These are phyloP conservation scores for Cyclanthera cordifolia DNA, from an alignment of 306 rosid species.

Conservation along the genomic window DNA sequence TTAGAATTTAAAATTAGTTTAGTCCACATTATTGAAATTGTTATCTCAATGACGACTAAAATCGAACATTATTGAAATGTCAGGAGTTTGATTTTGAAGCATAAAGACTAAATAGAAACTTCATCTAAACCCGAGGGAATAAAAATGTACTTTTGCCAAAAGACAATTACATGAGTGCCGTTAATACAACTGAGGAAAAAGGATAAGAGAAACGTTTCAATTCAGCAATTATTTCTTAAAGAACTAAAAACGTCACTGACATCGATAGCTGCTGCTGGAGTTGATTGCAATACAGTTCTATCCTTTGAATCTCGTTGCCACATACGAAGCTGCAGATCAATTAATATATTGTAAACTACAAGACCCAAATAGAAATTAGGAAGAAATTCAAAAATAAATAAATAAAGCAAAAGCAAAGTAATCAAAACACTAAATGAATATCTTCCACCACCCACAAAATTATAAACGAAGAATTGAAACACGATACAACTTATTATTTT, in stretches of 20 bases:
- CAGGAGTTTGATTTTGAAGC: too few species aligned
- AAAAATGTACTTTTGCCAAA: too few species aligned
- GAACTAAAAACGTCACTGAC: slow-evolving; percentile 31
- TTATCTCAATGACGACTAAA: too few species aligned
- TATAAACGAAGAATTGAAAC: not conserved
- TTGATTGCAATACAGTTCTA: slow-evolving; percentile 78
- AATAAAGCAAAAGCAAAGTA: not conserved
- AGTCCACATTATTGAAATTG: too few species aligned
- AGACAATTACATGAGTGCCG: not conserved
- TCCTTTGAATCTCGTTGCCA: slow-evolving; percentile 85
- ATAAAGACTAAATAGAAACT: too few species aligned
- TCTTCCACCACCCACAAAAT: not conserved
- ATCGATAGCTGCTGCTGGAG: slow-evolving; percentile 85
- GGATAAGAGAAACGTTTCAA: not conserved
- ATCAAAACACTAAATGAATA: not conserved
- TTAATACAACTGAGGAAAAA: not conserved
- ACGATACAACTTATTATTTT: not conserved
- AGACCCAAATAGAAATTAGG: slow-evolving; percentile 13
- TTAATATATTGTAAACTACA: slow-evolving; percentile 15
- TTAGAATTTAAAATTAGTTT: too few species aligned
- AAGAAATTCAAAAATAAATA: not conserved
- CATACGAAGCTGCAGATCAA: slow-evolving; percentile 59
- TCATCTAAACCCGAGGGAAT: too few species aligned
- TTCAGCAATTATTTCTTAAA: not conserved
- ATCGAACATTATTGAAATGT: too few species aligned